phyloP scores from a whole-genome alignment of 1,284 basidiomycete species.

The Fomitiporia mediterranea region DNA sequence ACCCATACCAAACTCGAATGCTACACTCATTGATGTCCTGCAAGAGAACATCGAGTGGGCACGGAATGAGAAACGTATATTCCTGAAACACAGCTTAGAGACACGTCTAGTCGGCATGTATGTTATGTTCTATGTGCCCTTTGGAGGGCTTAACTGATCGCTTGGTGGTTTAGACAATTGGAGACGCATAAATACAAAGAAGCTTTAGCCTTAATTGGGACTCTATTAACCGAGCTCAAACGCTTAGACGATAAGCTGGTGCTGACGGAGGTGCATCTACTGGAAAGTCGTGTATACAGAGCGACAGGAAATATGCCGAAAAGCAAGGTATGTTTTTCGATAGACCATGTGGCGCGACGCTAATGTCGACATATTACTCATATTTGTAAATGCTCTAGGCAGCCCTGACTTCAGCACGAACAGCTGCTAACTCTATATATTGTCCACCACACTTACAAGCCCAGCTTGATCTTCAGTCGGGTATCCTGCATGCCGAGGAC shows the following conservation, averaged over 20 bases:
- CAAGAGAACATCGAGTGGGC: slow-evolving; percentile 95
- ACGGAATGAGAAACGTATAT: slow-evolving; percentile 87
- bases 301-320: slow-evolving; percentile 91
- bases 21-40: slow-evolving; percentile 82
- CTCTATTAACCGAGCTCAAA: slow-evolving; percentile 85
- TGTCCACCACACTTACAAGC: slow-evolving; percentile 94
- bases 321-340: slow-evolving; percentile 62
- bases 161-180: slow-evolving; percentile 52
- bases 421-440: slow-evolving; percentile 96
- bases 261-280: slow-evolving; percentile 91
- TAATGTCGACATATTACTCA: background rate
- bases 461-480: slow-evolving; percentile 87
- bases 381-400: slow-evolving; percentile 50
- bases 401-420: slow-evolving; percentile 87
- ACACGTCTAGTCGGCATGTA: slow-evolving; percentile 83
- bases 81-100: slow-evolving; percentile 92
- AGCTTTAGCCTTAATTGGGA: slow-evolving; percentile 80
- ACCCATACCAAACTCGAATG: slow-evolving; percentile 69
- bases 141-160: background rate
- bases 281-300: slow-evolving; percentile 89
- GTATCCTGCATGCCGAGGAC: slow-evolving; percentile 93
- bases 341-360: background rate
- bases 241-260: slow-evolving; percentile 97
- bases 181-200: slow-evolving; percentile 76
- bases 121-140: slow-evolving; percentile 29